These are phyloP conservation scores for Aspergillus steynii DNA, from an alignment of 495 filamentous ascomycete species.

Conservation along the genomic window DNA sequence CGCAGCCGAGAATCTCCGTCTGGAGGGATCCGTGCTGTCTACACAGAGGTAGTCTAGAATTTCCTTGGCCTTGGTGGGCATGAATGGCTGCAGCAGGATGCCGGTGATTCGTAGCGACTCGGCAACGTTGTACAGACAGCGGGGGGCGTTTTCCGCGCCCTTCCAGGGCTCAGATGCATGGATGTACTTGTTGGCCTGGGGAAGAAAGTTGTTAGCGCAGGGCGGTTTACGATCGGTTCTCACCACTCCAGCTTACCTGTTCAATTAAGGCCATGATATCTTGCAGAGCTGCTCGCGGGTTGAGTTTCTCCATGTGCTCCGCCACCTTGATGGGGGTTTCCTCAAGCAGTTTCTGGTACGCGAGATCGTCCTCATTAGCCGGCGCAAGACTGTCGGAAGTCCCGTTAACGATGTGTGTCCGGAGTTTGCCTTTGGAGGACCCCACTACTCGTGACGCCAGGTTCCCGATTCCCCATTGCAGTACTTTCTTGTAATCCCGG, in stretches of 20 bases:
- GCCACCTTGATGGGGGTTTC: conserved; percentile 42
- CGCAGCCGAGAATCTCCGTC: conserved; percentile 58
- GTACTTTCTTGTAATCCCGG: conserved; percentile 71
- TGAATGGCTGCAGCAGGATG: conserved; percentile 87
- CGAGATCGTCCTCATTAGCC: conserved; percentile 28
- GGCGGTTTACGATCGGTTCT: background rate
- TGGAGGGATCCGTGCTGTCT: conserved; percentile 35
- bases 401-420: conserved; percentile 50
- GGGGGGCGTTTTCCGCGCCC: conserved; percentile 41
- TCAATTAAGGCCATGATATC: conserved; percentile 64
- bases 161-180: conserved; percentile 60
- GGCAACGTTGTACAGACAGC: conserved; percentile 65
- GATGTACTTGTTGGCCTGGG: conserved; percentile 72
- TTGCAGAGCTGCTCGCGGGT: conserved; percentile 65
- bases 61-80: conserved; percentile 75
- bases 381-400: conserved; percentile 31
- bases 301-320: conserved; percentile 60
- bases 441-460: conserved; percentile 67
- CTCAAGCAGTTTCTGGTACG: conserved; percentile 36
- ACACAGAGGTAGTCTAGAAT: conserved; percentile 81
- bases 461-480: conserved; percentile 78
- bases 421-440: conserved; percentile 65
- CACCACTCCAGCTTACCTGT: conserved; percentile 39
- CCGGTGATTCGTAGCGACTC: conserved; percentile 80
- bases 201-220: conserved; percentile 4